Base-by-base conservation (phyloP, 2,329 filamentous ascomycete species). In the Podosphaera xanthii region DNA sequence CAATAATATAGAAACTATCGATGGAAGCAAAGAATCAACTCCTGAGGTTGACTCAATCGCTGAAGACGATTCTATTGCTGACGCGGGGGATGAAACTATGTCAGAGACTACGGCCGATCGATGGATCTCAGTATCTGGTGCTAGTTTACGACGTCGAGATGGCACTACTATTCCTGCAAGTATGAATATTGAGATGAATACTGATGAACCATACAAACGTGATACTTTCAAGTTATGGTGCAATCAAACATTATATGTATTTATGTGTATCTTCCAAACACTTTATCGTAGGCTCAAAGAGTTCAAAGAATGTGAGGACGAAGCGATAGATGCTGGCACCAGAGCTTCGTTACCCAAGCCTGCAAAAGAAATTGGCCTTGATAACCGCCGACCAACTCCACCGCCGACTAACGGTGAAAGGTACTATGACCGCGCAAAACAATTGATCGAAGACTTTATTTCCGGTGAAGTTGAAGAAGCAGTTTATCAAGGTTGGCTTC, bases 211-310 rank as follows among this genome's bases (percentile, higher is more conserved):
- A 60, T 94, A 92, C 71, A 77, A 78, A 64, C 86, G 90, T 54
- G 82, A 82, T 9, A 83, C 81, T 71, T 94, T 88, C 74, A 91
- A 91, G 69, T 81, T 97, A 69, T 98, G 94, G 73, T 84, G 84
- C 69, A 97, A 96, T 70, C 80, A 88, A 66, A 87, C 85, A 2
- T 84, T 98, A 61, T 95, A 89, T 69, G 90, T 92, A 71, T 97
- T 98, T 76, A 86, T 98, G 74, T 87, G 85, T 65, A 83, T 95
- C 62, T 92, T 98, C 70, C 82, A 95, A 68, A 86, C 85, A n/a
- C 75, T 98, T 4, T 97, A 95, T 72, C 81, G 83, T 66, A 83
- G 92, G 48, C 77, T 98, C 12, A 76, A 84, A 62, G 85, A 86
- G 61, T 81, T 97, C 70, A 97, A 97, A 73, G 77, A 83, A 60